Evolutionary conservation across 2,329 filamentous ascomycete genomes (phyloP).

Genomic region (Sporothrix protearum): DNA sequence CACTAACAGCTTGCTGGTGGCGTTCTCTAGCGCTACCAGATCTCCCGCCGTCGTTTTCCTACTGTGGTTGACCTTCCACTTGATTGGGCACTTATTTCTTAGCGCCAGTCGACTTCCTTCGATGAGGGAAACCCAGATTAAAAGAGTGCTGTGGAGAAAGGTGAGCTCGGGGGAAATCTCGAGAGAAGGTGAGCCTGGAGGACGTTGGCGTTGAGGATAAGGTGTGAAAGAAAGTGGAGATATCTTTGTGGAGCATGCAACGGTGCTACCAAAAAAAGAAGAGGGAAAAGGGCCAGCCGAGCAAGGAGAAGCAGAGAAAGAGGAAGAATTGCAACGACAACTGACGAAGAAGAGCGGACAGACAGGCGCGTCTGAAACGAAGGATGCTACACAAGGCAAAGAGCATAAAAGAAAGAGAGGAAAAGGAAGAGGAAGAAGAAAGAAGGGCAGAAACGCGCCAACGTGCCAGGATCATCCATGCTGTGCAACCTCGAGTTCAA

Average conservation of each 20-base stretch:
- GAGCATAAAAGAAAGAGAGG: not conserved
- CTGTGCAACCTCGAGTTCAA: not conserved
- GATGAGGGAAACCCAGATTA: not conserved
- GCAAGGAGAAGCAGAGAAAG: not conserved
- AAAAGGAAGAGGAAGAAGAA: not conserved
- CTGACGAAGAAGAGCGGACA: not conserved
- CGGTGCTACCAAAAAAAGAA: not conserved
- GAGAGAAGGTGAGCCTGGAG: not conserved
- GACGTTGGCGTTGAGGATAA: not conserved
- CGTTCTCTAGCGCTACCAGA: not conserved
- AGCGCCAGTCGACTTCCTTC: not conserved
- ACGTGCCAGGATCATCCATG: not conserved
- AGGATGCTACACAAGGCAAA: not conserved
- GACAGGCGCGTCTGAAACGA: not conserved
- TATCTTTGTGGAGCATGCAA: not conserved
- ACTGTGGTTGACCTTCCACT: not conserved
- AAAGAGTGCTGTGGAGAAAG: not conserved
- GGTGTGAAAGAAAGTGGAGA: not conserved
- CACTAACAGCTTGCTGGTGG: not conserved
- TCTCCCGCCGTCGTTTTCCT: not conserved
- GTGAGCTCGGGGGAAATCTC: not conserved
- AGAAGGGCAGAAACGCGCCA: too few relatives aligned
- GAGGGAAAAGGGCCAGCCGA: not conserved
- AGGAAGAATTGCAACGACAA: not conserved
- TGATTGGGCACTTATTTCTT: not conserved